Evolutionary conservation across 2,329 filamentous ascomycete genomes (phyloP).

Genomic region (Exophiala xenobiotica): DNA sequence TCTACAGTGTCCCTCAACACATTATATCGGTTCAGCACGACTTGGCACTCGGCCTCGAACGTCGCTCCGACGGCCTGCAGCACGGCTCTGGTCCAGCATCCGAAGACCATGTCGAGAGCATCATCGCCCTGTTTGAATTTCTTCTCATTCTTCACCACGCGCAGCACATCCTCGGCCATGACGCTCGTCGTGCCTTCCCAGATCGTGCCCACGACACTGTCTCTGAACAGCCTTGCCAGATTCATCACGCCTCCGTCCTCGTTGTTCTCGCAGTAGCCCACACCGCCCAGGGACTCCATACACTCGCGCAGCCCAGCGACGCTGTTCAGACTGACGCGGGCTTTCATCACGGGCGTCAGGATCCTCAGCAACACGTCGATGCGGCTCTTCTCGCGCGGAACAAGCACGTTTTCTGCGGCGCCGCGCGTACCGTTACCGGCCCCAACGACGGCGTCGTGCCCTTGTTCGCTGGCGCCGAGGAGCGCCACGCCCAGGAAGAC

Average conservation of each 20-base stretch:
- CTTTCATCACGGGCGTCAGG: slow-evolving; percentile 38
- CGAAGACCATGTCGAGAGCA: slow-evolving; percentile 15
- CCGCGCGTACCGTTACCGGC: slow-evolving; percentile 13
- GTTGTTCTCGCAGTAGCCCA: slow-evolving; percentile 37
- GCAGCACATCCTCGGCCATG: slow-evolving; percentile 31
- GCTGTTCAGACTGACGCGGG: slow-evolving; percentile 26
- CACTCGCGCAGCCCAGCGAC: slow-evolving; percentile 27
- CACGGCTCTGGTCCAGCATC: slow-evolving; percentile 12
- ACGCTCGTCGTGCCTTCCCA: slow-evolving; percentile 73
- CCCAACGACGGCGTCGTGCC: slow-evolving; percentile 25
- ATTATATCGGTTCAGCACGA: slow-evolving; percentile 16
- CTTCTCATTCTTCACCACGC: slow-evolving; percentile 20
- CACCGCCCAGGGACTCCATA: slow-evolving; percentile 37
- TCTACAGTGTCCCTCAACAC: slow-evolving; percentile 11
- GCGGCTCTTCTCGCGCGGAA: slow-evolving; percentile 27
- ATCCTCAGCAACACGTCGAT: slow-evolving; percentile 34
- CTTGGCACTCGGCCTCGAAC: slow-evolving; percentile 4
- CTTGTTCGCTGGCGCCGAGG: slow-evolving; percentile 37
- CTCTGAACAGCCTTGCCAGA: slow-evolving; percentile 63
- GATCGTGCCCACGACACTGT: slow-evolving; percentile 63
- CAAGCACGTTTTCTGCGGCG: slow-evolving; percentile 10
- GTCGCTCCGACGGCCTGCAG: slow-evolving; percentile 3
- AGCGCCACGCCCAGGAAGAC: slow-evolving; percentile 34
- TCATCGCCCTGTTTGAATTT: neutral
- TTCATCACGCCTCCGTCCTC: slow-evolving; percentile 61